phyloP scores from a whole-genome alignment of 2,329 filamentous ascomycete genomes.

The Alternaria sp. region DNA sequence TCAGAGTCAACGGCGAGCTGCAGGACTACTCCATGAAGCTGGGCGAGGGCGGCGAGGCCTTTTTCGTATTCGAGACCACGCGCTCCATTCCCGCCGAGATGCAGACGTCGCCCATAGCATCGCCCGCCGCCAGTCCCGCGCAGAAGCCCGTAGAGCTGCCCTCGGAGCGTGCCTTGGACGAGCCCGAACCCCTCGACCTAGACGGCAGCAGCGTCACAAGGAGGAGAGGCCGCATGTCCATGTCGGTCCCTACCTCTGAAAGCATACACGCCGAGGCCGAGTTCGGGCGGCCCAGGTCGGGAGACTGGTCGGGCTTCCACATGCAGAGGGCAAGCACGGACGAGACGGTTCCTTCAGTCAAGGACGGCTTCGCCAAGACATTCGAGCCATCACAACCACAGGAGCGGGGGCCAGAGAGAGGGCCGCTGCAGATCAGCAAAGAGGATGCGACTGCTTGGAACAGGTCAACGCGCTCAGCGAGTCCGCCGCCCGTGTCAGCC shows the following conservation, averaged over 20 bases:
- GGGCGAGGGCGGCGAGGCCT: slow-evolving; percentile 95
- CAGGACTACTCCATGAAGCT: slow-evolving; percentile 98
- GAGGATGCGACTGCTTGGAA: slow-evolving; percentile 50
- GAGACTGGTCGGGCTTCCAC: slow-evolving; percentile 49
- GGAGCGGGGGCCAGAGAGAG: slow-evolving; percentile 38
- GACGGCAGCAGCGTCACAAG: slow-evolving; percentile 54
- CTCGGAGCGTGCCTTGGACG: slow-evolving; percentile 63
- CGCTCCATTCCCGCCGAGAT: slow-evolving; percentile 90
- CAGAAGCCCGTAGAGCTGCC: slow-evolving; percentile 62
- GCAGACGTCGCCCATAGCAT: slow-evolving; percentile 93
- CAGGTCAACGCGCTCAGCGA: slow-evolving; percentile 66
- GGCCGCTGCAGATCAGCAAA: slow-evolving; percentile 45
- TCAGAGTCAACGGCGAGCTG: slow-evolving; percentile 89
- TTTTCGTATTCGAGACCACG: slow-evolving; percentile 97
- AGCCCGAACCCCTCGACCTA: slow-evolving; percentile 75
- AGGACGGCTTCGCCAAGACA: slow-evolving; percentile 48
- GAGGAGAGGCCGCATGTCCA: slow-evolving; percentile 43
- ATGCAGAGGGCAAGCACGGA: slow-evolving; percentile 62
- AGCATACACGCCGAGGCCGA: slow-evolving; percentile 27
- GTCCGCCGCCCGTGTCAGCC: slow-evolving; percentile 75
- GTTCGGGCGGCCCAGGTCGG: slow-evolving; percentile 40
- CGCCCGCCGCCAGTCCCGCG: slow-evolving; percentile 83
- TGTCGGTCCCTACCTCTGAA: slow-evolving; percentile 40
- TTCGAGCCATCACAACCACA: slow-evolving; percentile 29
- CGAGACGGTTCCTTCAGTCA: slow-evolving; percentile 59